Evolutionary conservation across 768 basidiomycete genomes (phyloP).

Genomic region (Leccinum rimulosum): DNA sequence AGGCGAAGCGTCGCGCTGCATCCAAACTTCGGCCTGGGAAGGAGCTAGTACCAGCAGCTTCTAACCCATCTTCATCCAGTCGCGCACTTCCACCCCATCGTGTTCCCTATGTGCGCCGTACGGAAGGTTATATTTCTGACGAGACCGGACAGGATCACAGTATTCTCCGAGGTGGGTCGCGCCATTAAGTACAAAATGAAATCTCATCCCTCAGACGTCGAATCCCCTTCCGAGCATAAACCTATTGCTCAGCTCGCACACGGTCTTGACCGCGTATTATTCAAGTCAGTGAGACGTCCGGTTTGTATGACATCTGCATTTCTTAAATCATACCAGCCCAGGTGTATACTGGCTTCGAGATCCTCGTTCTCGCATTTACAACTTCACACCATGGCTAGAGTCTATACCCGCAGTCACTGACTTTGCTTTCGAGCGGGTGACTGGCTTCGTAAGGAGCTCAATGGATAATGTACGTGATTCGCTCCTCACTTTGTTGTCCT

Average conservation of each 20-base stretch:
- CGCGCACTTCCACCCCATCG: constrained; percentile 22
- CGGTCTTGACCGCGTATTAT: constrained; percentile 66
- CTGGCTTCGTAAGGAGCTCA: constrained; percentile 75
- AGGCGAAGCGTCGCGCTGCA: background rate
- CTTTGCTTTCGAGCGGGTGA: constrained; percentile 80
- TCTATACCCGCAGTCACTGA: constrained; percentile 72
- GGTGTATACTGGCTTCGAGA: constrained; percentile 90
- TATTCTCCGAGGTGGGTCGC: constrained; percentile 23
- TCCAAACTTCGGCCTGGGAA: constrained; percentile 7
- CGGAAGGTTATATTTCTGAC: constrained; percentile 24
- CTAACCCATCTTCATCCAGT: constrained; percentile 3
- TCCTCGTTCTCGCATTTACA: constrained; percentile 81
- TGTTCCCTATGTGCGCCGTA: constrained; percentile 26
- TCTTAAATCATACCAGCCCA: constrained; percentile 47
- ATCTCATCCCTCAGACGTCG: constrained; percentile 38
- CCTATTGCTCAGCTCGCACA: constrained; percentile 65
- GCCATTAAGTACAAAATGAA: no score
- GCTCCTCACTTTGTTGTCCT: background rate
- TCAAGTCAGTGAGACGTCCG: constrained; percentile 53
- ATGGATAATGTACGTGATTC: constrained; percentile 57
- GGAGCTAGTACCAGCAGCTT: background rate
- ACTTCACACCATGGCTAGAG: constrained; percentile 73
- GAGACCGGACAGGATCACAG: background rate
- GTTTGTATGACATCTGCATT: background rate
- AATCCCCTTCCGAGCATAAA: constrained; percentile 42